phyloP scores from a whole-genome alignment of 225 moss, liverwort and hornwort genomes.

The Pleurozium schreberi region DNA sequence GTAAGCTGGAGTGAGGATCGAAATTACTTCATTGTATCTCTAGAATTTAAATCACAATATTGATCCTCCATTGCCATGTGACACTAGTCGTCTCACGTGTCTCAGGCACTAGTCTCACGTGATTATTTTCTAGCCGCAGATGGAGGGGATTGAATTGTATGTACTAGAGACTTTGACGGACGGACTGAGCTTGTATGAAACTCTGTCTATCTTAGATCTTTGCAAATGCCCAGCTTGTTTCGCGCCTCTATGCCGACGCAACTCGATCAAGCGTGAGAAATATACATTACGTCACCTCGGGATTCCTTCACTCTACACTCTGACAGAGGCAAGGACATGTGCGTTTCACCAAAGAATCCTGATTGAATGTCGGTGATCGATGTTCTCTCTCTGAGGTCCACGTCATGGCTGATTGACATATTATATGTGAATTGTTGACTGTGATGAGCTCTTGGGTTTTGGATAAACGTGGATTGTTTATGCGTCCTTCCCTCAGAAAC shows the following conservation, averaged over 20 bases:
- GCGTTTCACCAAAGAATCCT: background rate
- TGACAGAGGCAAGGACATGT: background rate
- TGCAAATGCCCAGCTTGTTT: background rate
- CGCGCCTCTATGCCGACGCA: background rate
- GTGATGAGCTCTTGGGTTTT: background rate
- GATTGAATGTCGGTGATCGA: background rate
- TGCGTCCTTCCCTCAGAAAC: background rate
- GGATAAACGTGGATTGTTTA: background rate
- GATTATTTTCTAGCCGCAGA: background rate
- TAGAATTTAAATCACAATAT: background rate
- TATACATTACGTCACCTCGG: background rate
- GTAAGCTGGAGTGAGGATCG: background rate
- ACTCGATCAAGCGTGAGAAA: background rate
- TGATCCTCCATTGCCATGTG: background rate
- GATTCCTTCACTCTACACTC: background rate
- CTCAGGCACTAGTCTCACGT: background rate
- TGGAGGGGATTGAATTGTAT: background rate
- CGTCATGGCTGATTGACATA: background rate
- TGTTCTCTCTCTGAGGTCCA: background rate
- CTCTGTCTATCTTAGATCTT: background rate
- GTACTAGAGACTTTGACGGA: background rate
- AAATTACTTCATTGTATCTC: conserved; percentile 12
- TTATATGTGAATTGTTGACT: background rate
- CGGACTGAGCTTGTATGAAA: background rate
- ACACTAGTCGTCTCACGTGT: background rate